Conservation (phyloP, 352 stramenopile species). For the Phytophthora rubi region DNA sequence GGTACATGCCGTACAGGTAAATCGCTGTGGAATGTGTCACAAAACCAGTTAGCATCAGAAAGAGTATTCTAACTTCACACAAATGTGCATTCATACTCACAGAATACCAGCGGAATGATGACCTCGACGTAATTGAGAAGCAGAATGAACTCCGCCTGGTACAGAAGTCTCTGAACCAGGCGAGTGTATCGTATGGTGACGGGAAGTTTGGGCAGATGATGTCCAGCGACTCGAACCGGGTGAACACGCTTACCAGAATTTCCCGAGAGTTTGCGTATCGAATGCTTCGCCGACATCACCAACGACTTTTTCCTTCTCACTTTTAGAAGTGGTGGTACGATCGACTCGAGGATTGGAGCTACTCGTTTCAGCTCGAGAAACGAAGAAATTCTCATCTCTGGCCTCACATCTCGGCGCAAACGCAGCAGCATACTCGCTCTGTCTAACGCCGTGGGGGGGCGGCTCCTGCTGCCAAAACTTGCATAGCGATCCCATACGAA, state of each 20-base stretch:
- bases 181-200: conserved; percentile 18
- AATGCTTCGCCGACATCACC: not conserved
- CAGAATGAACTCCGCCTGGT: conserved; percentile 36
- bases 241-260: not conserved
- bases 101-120: conserved; percentile 35
- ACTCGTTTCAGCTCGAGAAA: conserved; percentile 11
- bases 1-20: conserved; percentile 31
- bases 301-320: not conserved
- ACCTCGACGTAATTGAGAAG: conserved; percentile 45
- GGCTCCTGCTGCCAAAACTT: not conserved
- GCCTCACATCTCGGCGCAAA: conserved; percentile 5
- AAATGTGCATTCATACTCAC: conserved; percentile 11
- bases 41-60: not conserved
- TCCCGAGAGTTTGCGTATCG: not conserved
- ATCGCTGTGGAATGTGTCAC: conserved; percentile 23
- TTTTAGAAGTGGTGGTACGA: not conserved
- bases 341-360: not conserved
- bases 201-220: not conserved
- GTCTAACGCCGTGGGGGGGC: not conserved
- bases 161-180: conserved; percentile 20
- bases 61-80: not conserved
- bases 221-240: not conserved
- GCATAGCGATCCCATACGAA: not conserved
- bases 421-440: conserved; percentile 5
- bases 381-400: conserved; percentile 4